Evolutionary conservation across 73 alveolate genomes (phyloP), one percentile per base, ranked within the genome.

Genomic region (Paramecium biaurelia): DNA sequence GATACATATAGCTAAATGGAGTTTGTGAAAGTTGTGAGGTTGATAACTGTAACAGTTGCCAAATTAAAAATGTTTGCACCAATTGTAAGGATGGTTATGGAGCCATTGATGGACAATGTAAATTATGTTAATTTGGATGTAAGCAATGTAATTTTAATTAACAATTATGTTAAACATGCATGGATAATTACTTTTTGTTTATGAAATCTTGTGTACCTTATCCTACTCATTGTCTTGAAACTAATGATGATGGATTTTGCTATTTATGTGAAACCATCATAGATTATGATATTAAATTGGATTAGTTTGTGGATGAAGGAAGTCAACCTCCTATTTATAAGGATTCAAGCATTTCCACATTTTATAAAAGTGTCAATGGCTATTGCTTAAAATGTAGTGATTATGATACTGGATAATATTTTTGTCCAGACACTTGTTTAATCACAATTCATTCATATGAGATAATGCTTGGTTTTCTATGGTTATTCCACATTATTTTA

Each of bases 331-430:
- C 28, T 24, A 18, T 9, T 12, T 45, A 38, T 23, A 12, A 26
- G n/a, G 56, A 41, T 0, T 4, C 21, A 42, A 41, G 8, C 30
- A 20, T 11, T 9, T 79, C 90, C 12, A 41, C 5, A 41, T 79
- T 79, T 34, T 79, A 18, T 79, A 79, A 47, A 79, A 47, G 76
- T 41, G 90, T 79, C 8, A 79, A 79, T 42, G 90, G 90, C 0
- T 79, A 79, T 79, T 79, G 90, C 23, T 45, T 79, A 12, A 41
- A 26, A 79, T 79, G 90, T 14, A 79, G 72, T 45, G 90, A 79
- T 79, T 79, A 79, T 47, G 70, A 43, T 14, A 24, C 90, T 43
- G 90, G 72, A 14, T 30, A 26, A 8, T 79, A 37, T 26, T 43
- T 41, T 45, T 79, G 90, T 42, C 90, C 90, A 41, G 76, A 79